phyloP scores from a whole-genome alignment of 208 protist species.

The Leishmania lainsoni region DNA sequence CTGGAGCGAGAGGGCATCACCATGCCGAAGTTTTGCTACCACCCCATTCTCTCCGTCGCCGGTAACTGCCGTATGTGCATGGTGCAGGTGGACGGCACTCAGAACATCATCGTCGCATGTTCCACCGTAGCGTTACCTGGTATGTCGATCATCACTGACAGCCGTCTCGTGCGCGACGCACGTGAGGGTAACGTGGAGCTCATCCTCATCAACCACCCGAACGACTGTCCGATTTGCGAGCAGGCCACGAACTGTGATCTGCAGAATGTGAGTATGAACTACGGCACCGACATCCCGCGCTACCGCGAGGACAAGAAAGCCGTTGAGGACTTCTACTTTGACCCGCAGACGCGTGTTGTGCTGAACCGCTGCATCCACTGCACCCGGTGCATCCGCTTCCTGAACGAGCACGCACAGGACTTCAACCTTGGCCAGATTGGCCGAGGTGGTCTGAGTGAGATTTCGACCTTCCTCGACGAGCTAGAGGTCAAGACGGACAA shows the following conservation, averaged over 20 bases:
- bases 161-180: constrained; percentile 93
- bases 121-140: constrained; percentile 94
- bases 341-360: constrained; percentile 95
- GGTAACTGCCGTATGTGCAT: constrained; percentile 99
- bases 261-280: constrained; percentile 95
- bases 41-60: constrained; percentile 93
- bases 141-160: constrained; percentile 97
- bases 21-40: constrained; percentile 93
- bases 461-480: constrained; percentile 93
- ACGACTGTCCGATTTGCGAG: constrained; percentile 97
- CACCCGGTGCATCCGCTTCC: constrained; percentile 95
- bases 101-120: constrained; percentile 96
- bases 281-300: constrained; percentile 86
- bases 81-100: constrained; percentile 95
- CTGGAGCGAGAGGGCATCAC: constrained; percentile 89
- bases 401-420: constrained; percentile 95
- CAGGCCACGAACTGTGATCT: constrained; percentile 97
- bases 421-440: constrained; percentile 95
- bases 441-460: constrained; percentile 93
- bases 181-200: constrained; percentile 97
- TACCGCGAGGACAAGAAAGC: constrained; percentile 92
- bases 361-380: constrained; percentile 98
- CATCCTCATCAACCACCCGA: constrained; percentile 97
- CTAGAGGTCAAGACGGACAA: constrained; percentile 91
- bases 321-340: constrained; percentile 96